phyloP scores from a whole-genome alignment of 2,329 filamentous ascomycete genomes.

The Ophiocordyceps robertsii region DNA sequence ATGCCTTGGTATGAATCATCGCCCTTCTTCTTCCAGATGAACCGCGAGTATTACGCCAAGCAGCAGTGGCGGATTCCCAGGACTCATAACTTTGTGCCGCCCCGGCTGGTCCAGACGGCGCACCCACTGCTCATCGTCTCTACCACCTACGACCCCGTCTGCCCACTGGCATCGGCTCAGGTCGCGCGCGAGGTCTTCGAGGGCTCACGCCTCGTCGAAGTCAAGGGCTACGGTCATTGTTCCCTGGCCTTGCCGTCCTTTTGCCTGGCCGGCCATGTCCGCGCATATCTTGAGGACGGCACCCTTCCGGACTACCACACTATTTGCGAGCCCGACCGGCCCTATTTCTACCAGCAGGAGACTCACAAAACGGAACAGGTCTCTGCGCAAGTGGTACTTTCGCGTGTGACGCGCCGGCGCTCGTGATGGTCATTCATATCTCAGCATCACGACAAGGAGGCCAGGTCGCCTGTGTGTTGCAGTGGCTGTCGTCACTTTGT shows the following conservation, averaged over 20 bases:
- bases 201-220: conserved; percentile 23
- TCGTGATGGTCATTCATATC: too few relatives aligned
- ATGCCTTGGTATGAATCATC: conserved; percentile 17
- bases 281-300: conserved; percentile 22
- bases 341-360: conserved; percentile 17
- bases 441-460: too few relatives aligned
- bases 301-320: conserved; percentile 20
- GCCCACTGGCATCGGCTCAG: conserved; percentile 25
- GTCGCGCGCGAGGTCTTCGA: conserved; percentile 20
- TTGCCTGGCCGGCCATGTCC: conserved; percentile 21
- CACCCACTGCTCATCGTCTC: conserved; percentile 18
- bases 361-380: neutral
- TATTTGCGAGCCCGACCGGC: conserved; percentile 22
- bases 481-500: too few relatives aligned
- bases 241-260: conserved; percentile 21
- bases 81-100: conserved; percentile 15
- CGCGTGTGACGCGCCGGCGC: too few relatives aligned
- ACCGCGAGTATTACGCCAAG: conserved; percentile 15
- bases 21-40: conserved; percentile 14
- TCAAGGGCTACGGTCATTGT: conserved; percentile 29
- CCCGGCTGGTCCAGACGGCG: conserved; percentile 17
- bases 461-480: too few relatives aligned
- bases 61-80: conserved; percentile 16
- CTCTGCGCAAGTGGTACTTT: too few relatives aligned
- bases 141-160: conserved; percentile 33